Evolutionary conservation across 805 yeast species (phyloP).

Genomic region (Metschnikowia baotianmanensis): DNA sequence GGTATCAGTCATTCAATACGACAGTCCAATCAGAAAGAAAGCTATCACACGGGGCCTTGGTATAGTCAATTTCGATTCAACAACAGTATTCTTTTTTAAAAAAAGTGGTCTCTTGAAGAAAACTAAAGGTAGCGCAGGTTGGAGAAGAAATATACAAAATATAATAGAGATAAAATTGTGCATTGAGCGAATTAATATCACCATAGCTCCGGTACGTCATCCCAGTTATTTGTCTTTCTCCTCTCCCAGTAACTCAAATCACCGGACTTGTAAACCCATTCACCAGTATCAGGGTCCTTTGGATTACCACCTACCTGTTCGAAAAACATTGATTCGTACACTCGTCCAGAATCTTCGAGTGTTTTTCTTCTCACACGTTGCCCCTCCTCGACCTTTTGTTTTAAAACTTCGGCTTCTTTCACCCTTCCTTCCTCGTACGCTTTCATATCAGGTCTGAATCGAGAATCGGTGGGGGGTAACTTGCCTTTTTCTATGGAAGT

Average conservation of each 20-base stretch:
- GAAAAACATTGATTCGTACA: constrained; percentile 65
- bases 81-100: too few species aligned
- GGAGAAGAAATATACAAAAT: too few species aligned
- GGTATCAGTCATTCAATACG: too few species aligned
- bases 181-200: constrained; percentile 19
- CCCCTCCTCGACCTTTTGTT: constrained; percentile 66
- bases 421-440: constrained; percentile 67
- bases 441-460: constrained; percentile 83
- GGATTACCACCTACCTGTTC: constrained; percentile 37
- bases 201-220: constrained; percentile 56
- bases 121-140: too few species aligned
- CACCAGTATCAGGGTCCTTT: constrained; percentile 35
- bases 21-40: too few species aligned
- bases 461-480: constrained; percentile 84
- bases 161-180: not conserved
- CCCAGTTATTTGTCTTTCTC: constrained; percentile 64
- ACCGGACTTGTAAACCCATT: constrained; percentile 60
- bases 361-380: constrained; percentile 77
- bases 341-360: constrained; percentile 43
- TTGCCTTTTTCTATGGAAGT: constrained; percentile 62
- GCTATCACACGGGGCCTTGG: too few species aligned
- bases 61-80: too few species aligned
- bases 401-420: constrained; percentile 69
- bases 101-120: too few species aligned
- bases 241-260: constrained; percentile 74